Evolutionary conservation across 768 basidiomycete genomes (phyloP).

Genomic region (Tulasnella sp.): DNA sequence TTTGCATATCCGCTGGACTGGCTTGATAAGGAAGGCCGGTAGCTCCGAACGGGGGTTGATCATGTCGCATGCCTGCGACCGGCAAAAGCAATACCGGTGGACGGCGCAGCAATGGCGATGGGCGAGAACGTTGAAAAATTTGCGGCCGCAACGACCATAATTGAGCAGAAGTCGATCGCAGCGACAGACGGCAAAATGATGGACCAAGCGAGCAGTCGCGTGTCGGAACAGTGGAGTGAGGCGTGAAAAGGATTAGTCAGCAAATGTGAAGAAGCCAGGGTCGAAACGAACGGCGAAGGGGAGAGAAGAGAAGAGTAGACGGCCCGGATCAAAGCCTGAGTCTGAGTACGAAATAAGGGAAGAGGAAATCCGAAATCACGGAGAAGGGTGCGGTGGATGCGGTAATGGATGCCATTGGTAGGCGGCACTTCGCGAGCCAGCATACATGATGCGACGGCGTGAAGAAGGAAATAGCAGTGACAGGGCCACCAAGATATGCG

Average conservation of each 20-base stretch:
- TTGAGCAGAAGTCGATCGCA: too few species aligned
- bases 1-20: slow-evolving; percentile 96
- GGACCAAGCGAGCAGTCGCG: too few species aligned
- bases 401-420: background rate
- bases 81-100: slow-evolving; percentile 6
- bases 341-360: background rate
- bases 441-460: background rate
- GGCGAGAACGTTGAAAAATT: background rate
- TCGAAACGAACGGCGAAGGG: background rate
- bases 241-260: background rate
- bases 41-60: slow-evolving; percentile 88
- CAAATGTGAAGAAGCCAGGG: background rate
- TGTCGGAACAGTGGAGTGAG: too few species aligned
- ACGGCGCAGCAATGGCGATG: slow-evolving; percentile 16
- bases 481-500: background rate
- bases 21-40: slow-evolving; percentile 95
- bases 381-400: background rate
- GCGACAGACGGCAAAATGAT: too few species aligned
- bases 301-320: background rate
- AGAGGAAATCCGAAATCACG: background rate
- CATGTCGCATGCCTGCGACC: slow-evolving; percentile 59
- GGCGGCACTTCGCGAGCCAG: too few species aligned
- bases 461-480: background rate
- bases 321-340: background rate
- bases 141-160: too few species aligned